Evolutionary conservation across 306 rosid genomes (phyloP).

Genomic region (Quercus suber): DNA sequence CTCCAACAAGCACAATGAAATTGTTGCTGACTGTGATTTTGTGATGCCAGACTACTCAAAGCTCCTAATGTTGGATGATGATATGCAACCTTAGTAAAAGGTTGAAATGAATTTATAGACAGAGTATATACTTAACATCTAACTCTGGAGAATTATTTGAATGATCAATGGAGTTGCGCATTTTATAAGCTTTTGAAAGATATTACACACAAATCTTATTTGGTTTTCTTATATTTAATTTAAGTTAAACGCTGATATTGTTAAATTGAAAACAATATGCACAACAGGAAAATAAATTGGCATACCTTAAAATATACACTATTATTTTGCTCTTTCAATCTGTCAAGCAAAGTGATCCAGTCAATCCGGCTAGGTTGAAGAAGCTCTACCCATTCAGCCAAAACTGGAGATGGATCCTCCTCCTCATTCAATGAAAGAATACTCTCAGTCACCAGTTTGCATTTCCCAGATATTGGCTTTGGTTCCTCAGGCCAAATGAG

Average conservation of each 20-base stretch:
- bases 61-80: background rate
- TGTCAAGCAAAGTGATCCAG: constrained; percentile 70
- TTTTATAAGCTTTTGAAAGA: background rate
- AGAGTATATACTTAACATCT: background rate
- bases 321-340: constrained; percentile 52
- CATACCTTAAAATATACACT: constrained; percentile 63
- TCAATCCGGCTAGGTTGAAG: constrained; percentile 71
- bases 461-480: constrained; percentile 65
- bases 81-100: background rate
- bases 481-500: constrained; percentile 66
- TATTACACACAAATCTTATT: background rate
- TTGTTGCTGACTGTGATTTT: background rate
- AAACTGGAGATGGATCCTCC: constrained; percentile 45
- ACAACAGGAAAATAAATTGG: background rate
- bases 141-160: background rate
- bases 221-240: constrained; percentile 8
- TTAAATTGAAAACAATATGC: background rate
- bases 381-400: constrained; percentile 79
- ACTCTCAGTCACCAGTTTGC: constrained; percentile 54
- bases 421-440: constrained; percentile 47
- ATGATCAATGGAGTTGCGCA: background rate
- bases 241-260: background rate
- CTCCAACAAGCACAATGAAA: background rate
- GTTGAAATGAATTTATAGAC: background rate
- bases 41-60: background rate